Percentiles rank a stretch among this genome's conserved stretches.
Evolutionary conservation across 306 rosid species (phyloP).

Genomic region (Chamaecrista fasciculata): DNA sequence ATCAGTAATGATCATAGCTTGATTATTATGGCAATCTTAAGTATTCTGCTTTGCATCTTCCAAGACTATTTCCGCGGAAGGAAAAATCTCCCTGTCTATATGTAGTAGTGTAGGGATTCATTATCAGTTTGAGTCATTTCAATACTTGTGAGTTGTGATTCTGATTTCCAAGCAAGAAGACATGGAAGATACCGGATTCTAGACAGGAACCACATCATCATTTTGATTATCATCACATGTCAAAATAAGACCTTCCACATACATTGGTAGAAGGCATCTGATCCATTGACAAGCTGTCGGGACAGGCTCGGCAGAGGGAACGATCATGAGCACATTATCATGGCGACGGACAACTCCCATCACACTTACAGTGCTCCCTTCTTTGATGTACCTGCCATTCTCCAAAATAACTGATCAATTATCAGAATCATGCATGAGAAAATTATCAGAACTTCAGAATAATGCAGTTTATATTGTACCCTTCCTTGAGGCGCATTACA

Average conservation of each 20-base stretch:
- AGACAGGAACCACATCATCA: constrained; percentile 84
- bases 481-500: constrained; percentile 92
- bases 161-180: not conserved
- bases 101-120: not conserved
- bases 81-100: not conserved
- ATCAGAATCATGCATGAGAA: not conserved
- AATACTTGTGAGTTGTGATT: not conserved
- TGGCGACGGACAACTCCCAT: constrained; percentile 91
- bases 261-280: constrained; percentile 84
- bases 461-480: constrained; percentile 54
- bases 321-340: constrained; percentile 88
- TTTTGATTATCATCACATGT: constrained; percentile 79
- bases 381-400: constrained; percentile 71
- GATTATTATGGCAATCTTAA: constrained; percentile 4
- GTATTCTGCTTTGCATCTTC: constrained; percentile 31
- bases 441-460: not conserved
- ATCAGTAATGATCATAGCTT: not conserved
- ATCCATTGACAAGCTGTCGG: constrained; percentile 85
- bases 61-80: constrained; percentile 28
- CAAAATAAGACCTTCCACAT: constrained; percentile 78
- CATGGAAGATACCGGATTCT: constrained; percentile 20
- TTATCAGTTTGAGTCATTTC: not conserved
- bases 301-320: constrained; percentile 71
- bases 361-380: constrained; percentile 94
- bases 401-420: not conserved